Evolutionary conservation across 73 alveolate genomes (phyloP), one percentile per base, ranked within the genome.

Genomic region (Urostyla sp.): DNA sequence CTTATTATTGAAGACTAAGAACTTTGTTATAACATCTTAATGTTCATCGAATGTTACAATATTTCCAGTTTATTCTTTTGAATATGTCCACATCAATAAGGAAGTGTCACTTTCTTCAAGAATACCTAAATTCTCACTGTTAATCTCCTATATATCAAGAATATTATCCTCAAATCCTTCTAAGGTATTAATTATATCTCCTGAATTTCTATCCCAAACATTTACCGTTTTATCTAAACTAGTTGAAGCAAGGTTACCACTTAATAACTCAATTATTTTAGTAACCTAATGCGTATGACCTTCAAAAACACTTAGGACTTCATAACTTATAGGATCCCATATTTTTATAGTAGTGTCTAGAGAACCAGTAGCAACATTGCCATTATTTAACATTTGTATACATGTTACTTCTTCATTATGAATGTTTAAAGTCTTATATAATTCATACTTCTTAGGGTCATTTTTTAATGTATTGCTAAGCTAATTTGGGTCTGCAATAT

Each of bases 241-340:
- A 45, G 88, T 73, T 15, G 84, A 54, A 0, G 88, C 92, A 2
- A 84, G 24, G 38, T 74, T 58, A 24, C 92, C 89, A 36, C 35
- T 50, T 36, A 27, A 32, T 3, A 85, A 51, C 60, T 85, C 87
- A 18, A 76, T 61, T 16, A 76, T 31, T 26, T 84, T 60, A 0
- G 75, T 32, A 30, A 85, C 80, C 18, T 67, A 21, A 40, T 85
- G 88, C 30, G 89, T 85, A 52, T 85, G 93, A 20, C 93, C 93
- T 34, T 85, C 93, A 67, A 55, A 46, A 15, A 32, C 57, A 27
- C 67, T 75, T 3, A 63, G n/a, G n/a, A 61, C 27, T 43, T 72
- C 53, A 30, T 84, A 88, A 0, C 88, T 50, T n/a, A 43, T 48
- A 15, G 81, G 81, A 48, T 89, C 87, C 92, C 95, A 89, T 18